These are phyloP conservation scores for Laguncularia racemosa DNA, from an alignment of 345 rosid species.

Conservation along the genomic window DNA sequence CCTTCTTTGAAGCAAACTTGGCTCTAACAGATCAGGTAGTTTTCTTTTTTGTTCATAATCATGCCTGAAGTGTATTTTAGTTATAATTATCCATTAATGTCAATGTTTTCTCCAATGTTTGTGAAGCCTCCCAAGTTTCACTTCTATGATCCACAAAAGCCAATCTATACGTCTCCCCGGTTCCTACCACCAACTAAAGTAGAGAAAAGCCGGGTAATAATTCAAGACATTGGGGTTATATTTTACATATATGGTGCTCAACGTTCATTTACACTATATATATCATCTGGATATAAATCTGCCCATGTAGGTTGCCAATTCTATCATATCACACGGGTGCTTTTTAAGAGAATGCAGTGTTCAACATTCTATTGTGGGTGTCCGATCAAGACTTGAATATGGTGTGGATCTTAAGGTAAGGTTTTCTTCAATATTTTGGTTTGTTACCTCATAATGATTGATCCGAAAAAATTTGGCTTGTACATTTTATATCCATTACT, in stretches of 20 bases:
- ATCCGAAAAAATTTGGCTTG: too few relatives aligned
- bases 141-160: constrained; percentile 70
- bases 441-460: too few relatives aligned
- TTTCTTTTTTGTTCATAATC: constrained; percentile 6
- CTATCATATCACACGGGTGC: constrained; percentile 81
- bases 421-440: neutral
- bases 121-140: constrained; percentile 71
- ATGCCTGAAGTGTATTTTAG: neutral
- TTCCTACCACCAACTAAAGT: constrained; percentile 80
- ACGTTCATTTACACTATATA: too few relatives aligned
- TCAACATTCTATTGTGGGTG: constrained; percentile 69
- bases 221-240: neutral
- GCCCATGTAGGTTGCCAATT: constrained; percentile 42
- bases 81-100: neutral
- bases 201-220: constrained; percentile 58
- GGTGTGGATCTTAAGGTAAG: constrained; percentile 72
- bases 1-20: constrained; percentile 81
- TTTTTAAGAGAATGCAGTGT: constrained; percentile 74
- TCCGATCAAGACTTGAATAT: constrained; percentile 68
- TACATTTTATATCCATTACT: too few relatives aligned
- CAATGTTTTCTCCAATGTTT: constrained; percentile 2
- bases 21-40: constrained; percentile 71
- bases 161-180: constrained; percentile 73
- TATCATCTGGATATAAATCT: neutral
- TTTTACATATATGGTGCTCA: neutral